A percentile compares a stretch with the other conserved stretches of the same genome.
phyloP scores from a whole-genome alignment of 805 yeast species.

The Phaffomyces antillensis region DNA sequence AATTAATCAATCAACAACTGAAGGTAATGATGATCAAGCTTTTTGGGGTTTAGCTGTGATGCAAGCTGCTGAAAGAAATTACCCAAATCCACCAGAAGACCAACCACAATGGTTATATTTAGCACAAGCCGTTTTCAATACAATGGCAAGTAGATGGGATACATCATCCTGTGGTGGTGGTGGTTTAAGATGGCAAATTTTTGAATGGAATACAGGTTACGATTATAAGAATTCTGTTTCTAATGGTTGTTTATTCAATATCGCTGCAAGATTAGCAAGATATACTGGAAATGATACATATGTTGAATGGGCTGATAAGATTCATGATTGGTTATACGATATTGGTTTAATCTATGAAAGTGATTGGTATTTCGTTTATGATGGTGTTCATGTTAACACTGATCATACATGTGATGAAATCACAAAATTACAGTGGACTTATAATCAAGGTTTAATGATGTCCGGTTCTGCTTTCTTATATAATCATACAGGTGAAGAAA shows the following conservation, averaged over 20 bases:
- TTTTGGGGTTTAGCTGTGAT: slow-evolving; percentile 87
- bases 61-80: slow-evolving; percentile 80
- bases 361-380: slow-evolving; percentile 44
- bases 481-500: slow-evolving; percentile 50
- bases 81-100: slow-evolving; percentile 55
- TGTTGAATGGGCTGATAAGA: slow-evolving; percentile 62
- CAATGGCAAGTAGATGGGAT: slow-evolving; percentile 82
- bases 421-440: slow-evolving; percentile 60
- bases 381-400: slow-evolving; percentile 43
- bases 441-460: slow-evolving; percentile 63
- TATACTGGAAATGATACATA: slow-evolving; percentile 69
- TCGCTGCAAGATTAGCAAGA: slow-evolving; percentile 79
- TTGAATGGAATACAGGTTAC: slow-evolving; percentile 82
- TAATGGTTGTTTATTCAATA: slow-evolving; percentile 74
- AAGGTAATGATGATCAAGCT: slow-evolving; percentile 92
- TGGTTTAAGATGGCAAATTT: slow-evolving; percentile 90
- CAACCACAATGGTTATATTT: slow-evolving; percentile 68
- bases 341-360: slow-evolving; percentile 35
- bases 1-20: slow-evolving; percentile 71
- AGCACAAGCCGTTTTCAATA: slow-evolving; percentile 81
- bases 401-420: slow-evolving; percentile 42
- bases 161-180: slow-evolving; percentile 60
- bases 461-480: slow-evolving; percentile 65
- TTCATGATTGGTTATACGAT: slow-evolving; percentile 70
- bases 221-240: slow-evolving; percentile 82